Evolutionary conservation across 140 eudicot species (phyloP), one percentile per base, ranked within the genome.

Genomic region (Cichorium intybus): DNA sequence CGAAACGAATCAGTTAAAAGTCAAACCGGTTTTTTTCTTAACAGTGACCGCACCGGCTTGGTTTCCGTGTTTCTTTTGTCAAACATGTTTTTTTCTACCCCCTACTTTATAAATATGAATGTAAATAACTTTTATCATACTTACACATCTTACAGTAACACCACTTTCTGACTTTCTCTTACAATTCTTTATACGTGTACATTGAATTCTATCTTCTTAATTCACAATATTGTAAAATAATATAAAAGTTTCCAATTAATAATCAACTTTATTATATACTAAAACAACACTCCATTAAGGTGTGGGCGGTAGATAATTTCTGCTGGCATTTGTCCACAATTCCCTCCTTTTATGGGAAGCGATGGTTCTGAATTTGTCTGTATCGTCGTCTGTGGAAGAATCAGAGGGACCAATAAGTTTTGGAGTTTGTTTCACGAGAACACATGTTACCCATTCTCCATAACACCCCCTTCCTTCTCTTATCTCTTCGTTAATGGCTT

Each of bases 381-480:
- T 62, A 54, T 54, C 62, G 56, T 37, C 51, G 4, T 55, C 39
- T 26, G 41, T 47, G 6, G 33, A 50, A 34, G 34, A 4, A 22
- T 17, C 45, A 26, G 69, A 72, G 85, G 84, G 79, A 58, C 80
- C 82, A 63, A 75, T 37, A 52, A 66, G 54, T 41, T 69, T 74
- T 78, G 73, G 71, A 71, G 45, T 47, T 57, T 57, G 70, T 70
- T 27, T 59, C 50, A 70, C 78, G 76, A 57, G 75, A 60, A 75
- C 79, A 74, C 48, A 58, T 77, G 77, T 70, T 51, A 22, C 66
- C 37, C 53, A 69, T 56, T 66, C 74, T 72, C 34, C 68, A 66
- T 50, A 52, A 43, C 20, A 48, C 10, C 50, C 22, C 10, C 48
- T 22, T 53, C 10, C 22, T n/a, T 4, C 23, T 61, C 64, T 68